These are phyloP conservation scores for Diaporthe citriasiana DNA, from an alignment of 2,329 filamentous ascomycete species.

Conservation along the genomic window DNA sequence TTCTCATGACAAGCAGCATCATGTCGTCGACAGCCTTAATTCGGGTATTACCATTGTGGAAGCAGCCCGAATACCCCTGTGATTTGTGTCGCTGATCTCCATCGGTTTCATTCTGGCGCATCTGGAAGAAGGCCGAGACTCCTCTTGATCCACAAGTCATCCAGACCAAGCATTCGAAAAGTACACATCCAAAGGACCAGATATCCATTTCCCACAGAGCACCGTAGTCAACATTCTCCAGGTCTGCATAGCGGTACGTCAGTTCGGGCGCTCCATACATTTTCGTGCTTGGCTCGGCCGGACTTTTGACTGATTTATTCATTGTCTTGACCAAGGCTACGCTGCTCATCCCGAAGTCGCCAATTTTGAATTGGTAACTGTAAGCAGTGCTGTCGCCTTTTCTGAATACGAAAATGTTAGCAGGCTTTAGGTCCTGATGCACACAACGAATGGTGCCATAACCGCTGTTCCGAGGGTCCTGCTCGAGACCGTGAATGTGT, in stretches of 20 bases:
- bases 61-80: conserved; percentile 7
- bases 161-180: neutral
- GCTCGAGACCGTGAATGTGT: neutral
- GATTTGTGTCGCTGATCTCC: neutral
- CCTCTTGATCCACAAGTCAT: neutral
- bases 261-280: conserved; percentile 3
- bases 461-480: neutral
- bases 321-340: neutral
- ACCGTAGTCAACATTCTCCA: neutral
- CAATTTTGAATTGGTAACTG: neutral
- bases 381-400: neutral
- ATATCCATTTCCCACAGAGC: neutral
- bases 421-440: neutral
- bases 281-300: neutral
- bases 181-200: neutral
- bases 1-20: neutral
- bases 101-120: neutral
- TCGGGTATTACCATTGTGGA: neutral
- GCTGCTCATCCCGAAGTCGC: neutral
- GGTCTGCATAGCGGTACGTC: neutral
- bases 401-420: conserved; percentile 1
- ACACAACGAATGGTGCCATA: neutral
- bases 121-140: neutral
- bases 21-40: neutral
- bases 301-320: neutral